phyloP scores from a whole-genome alignment of 2,329 filamentous ascomycete species.

The Penicillium expansum region DNA sequence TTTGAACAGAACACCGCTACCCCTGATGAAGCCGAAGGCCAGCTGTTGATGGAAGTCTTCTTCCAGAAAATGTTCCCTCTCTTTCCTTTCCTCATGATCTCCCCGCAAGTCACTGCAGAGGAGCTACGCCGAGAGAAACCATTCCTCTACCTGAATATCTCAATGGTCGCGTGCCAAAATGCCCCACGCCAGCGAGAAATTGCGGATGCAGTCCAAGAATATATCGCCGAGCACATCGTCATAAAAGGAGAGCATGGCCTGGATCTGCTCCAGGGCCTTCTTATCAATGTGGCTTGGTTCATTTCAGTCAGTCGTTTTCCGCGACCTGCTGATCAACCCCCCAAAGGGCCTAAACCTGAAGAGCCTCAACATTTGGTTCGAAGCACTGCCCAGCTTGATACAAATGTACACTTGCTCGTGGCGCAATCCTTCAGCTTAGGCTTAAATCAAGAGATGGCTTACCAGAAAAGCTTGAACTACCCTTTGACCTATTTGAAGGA shows the following conservation, averaged over 20 bases:
- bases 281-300: slow-evolving; percentile 50
- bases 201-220: slow-evolving; percentile 16
- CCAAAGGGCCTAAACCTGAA: not conserved
- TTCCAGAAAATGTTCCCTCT: slow-evolving; percentile 18
- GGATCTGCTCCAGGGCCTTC: slow-evolving; percentile 49
- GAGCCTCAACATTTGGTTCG: slow-evolving; percentile 9
- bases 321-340: not conserved
- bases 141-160: slow-evolving; percentile 23
- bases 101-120: slow-evolving; percentile 11
- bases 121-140: slow-evolving; percentile 23
- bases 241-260: slow-evolving; percentile 43
- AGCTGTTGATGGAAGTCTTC: slow-evolving; percentile 14
- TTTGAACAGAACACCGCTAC: not conserved
- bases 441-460: slow-evolving; percentile 31
- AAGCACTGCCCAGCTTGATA: slow-evolving; percentile 47
- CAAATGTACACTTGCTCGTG: slow-evolving; percentile 50
- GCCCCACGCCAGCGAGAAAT: slow-evolving; percentile 16
- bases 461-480: slow-evolving; percentile 10
- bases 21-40: slow-evolving; percentile 11
- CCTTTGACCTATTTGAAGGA: slow-evolving; percentile 13
- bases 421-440: slow-evolving; percentile 51
- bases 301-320: slow-evolving; percentile 12
- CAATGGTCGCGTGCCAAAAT: slow-evolving; percentile 20
- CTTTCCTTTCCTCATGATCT: slow-evolving; percentile 29
- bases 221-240: slow-evolving; percentile 45